Base-by-base conservation (phyloP, 2,329 filamentous ascomycete genomes). In the Penicillium sp. region DNA sequence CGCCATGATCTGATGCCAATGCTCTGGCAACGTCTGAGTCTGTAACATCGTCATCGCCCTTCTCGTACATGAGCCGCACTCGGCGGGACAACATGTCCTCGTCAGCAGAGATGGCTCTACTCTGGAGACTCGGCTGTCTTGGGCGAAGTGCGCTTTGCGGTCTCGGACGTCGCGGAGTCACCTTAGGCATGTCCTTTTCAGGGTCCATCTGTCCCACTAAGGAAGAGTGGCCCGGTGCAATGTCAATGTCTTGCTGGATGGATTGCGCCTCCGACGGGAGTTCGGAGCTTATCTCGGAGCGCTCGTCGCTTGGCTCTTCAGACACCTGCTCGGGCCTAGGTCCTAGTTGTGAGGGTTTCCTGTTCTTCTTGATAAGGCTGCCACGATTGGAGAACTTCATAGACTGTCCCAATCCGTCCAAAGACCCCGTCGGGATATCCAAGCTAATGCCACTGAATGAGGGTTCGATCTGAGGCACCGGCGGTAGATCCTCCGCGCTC, bases 41-140 rank as follows among this genome's bases (percentile, higher is more conserved):
- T 6, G 64, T 67, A 31, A 78, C 77, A 28, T 73, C 75, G 53
- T 83, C 81, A 48, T 82, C 77, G 4, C 81, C 81, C 53, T 78
- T 76, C 54, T 80, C 78, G 61, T 84, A 86, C 81, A 84, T 84
- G 54, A 80, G 72, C 27, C 82, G 75, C 31, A 86, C 81, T 54
- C 80, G 80, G 53, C 79, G 77, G 28, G 82, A 84, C 51, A 84
- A 70, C 62, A 79, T 77, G 59, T 82, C 81, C 63, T 85, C 82
- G 57, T 85, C 82, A 1, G 80, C 72, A n/a, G 82, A 85, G 27
- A 85, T 74, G 18, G 78, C 75, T 49, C 81, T 74, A 42, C 68
- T 68, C 55, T 71, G 60, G 9, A 71, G 62, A 45, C 66, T 66
- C 28, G 63, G 54, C 15, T 65, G 71, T 59, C 66, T 64, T 42